Evolutionary conservation across 208 protist genomes (phyloP).

Genomic region (Angomonas deanei): DNA sequence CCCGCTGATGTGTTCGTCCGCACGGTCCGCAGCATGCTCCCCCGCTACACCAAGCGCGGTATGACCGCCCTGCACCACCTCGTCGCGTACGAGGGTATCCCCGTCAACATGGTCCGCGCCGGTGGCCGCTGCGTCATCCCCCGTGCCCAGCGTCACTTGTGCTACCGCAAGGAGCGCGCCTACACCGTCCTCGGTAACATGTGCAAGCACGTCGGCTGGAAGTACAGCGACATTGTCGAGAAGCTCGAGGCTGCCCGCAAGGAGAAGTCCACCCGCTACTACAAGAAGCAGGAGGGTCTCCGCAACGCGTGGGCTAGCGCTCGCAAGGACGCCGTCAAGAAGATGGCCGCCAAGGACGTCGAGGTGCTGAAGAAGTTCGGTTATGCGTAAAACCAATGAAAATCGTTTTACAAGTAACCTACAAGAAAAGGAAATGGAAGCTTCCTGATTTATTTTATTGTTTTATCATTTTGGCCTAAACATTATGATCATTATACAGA

Average conservation of each 20-base stretch:
- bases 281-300: slow-evolving; percentile 67
- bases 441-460: not conserved
- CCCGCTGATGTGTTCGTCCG: slow-evolving; percentile 96
- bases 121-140: slow-evolving; percentile 69
- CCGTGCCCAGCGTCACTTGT: slow-evolving; percentile 63
- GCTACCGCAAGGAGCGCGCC: slow-evolving; percentile 70
- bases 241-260: slow-evolving; percentile 72
- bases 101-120: slow-evolving; percentile 57
- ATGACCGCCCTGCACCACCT: slow-evolving; percentile 68
- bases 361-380: slow-evolving; percentile 89
- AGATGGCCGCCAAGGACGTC: slow-evolving; percentile 84
- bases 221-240: slow-evolving; percentile 78
- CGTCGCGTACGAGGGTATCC: slow-evolving; percentile 79
- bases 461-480: not conserved
- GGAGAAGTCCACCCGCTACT: slow-evolving; percentile 62
- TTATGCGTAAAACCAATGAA: slow-evolving; percentile 46
- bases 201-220: slow-evolving; percentile 87
- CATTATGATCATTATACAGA: too few relatives aligned
- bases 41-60: slow-evolving; percentile 87
- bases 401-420: too few relatives aligned
- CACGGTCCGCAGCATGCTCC: slow-evolving; percentile 97
- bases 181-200: slow-evolving; percentile 85
- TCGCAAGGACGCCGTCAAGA: slow-evolving; percentile 64
- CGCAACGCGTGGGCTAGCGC: slow-evolving; percentile 59
- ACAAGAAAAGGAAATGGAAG: not conserved